Conservation (phyloP, 2,329 filamentous ascomycete species). For the Epichloe gansuensis region DNA sequence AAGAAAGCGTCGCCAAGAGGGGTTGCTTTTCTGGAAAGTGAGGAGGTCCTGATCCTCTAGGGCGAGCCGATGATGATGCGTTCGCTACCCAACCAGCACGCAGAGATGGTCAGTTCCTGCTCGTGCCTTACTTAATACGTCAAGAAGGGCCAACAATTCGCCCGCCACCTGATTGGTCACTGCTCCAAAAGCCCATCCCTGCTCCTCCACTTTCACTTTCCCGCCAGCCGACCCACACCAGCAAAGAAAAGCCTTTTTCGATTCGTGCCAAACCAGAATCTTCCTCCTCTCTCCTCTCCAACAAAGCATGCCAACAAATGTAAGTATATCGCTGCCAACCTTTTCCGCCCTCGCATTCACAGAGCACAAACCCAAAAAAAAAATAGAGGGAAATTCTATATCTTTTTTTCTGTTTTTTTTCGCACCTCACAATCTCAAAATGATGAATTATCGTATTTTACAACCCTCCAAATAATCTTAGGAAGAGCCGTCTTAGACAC, state of each 20-base stretch:
- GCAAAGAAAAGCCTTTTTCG: background rate
- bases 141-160: background rate
- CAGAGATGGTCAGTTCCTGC: background rate
- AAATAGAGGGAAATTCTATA: too few species aligned
- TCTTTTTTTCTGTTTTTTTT: background rate
- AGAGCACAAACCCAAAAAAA: background rate
- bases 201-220: background rate
- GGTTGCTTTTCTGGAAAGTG: background rate
- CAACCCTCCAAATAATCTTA: slow-evolving; percentile 26
- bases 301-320: background rate
- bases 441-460: slow-evolving; percentile 27
- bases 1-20: background rate
- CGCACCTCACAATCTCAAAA: slow-evolving; percentile 11
- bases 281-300: background rate
- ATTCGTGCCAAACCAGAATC: background rate
- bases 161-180: background rate
- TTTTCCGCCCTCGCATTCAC: too few species aligned
- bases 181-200: background rate
- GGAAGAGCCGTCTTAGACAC: slow-evolving; percentile 36
- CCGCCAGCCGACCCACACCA: background rate
- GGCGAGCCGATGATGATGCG: background rate
- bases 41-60: background rate
- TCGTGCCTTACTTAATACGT: background rate
- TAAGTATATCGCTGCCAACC: background rate
- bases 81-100: background rate